Conservation (phyloP, 257 asterid species). For the Solanum pinnatisectum region DNA sequence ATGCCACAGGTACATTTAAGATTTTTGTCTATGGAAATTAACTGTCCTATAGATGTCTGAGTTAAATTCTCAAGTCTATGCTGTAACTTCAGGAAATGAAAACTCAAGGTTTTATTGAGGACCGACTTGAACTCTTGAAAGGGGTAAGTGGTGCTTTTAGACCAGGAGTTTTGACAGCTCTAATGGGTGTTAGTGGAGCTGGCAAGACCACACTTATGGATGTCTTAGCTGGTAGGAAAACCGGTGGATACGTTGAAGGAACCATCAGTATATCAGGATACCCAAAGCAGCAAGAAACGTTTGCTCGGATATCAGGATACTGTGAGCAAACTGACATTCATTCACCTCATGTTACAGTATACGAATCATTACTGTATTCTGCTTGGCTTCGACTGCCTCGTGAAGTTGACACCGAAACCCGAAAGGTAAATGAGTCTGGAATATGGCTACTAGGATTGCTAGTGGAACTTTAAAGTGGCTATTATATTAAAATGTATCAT, state of each 20-base stretch:
- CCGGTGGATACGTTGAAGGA: conserved; percentile 65
- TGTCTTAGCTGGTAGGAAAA: conserved; percentile 70
- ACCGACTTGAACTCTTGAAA: conserved; percentile 52
- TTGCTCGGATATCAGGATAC: conserved; percentile 78
- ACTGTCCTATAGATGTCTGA: neutral
- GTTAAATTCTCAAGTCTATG: neutral
- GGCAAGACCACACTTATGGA: conserved; percentile 81
- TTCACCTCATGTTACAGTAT: conserved; percentile 71
- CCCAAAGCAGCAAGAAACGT: conserved; percentile 64
- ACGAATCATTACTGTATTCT: conserved; percentile 58
- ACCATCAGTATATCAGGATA: conserved; percentile 58
- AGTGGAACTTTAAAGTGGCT: neutral
- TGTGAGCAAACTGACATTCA: conserved; percentile 83
- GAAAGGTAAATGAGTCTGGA: conserved; percentile 25
- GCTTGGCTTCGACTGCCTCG: conserved; percentile 70
- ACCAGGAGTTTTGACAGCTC: conserved; percentile 76
- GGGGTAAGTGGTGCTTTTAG: conserved; percentile 73
- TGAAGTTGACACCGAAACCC: conserved; percentile 44
- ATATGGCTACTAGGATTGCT: neutral
- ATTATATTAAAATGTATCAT: neutral
- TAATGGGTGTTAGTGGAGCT: conserved; percentile 82
- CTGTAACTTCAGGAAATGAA: conserved; percentile 49
- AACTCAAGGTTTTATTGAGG: conserved; percentile 44
- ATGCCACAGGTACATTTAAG: conserved; percentile 59
- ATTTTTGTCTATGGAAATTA: neutral